Evolutionary conservation across 73 alveolate genomes (phyloP), one percentile per base, ranked within the genome.

Genomic region (Paramecium sexaurelia): DNA sequence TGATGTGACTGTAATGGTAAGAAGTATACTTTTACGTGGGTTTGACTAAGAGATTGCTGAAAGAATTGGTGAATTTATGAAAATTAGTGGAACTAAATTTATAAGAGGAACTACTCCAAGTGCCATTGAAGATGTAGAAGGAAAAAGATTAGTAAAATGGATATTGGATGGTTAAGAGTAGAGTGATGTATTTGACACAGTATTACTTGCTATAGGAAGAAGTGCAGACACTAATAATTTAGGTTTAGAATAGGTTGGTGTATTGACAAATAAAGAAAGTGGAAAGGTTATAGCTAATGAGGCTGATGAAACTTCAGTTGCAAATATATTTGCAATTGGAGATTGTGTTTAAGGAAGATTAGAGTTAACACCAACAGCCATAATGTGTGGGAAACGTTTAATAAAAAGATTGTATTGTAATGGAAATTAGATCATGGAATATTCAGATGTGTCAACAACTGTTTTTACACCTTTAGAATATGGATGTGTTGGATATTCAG

Each of bases 311-410:
- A 97, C 99, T 13, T 95, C 95, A 51, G 95, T 98, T 17, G 96
- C 95, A 15, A 84, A 97, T 75, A 98, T 98, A 78, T 98, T 85
- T 89, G 99, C 99, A 36, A 96, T 98, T 73, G 99, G 99, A 24
- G 99, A 98, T 92, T 98, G 95, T 24, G 89, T 96, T 6, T 94
- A 97, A 43, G 99, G 99, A 55, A 92, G 96, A 68, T 97, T 98
- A 20, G 99, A 98, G 89, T 94, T 98, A n/a, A 98, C 99, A 4
- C 99, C 99, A 8, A 98, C 98, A 7, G 99, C 99, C 8, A 98
- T 98, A 32, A 98, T 93, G 93, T 99, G 99, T 26, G 99, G 99
- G 22, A 95, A 92, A 90, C 94, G 95, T 8, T 93, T 98, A 67
- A 96, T 98, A 39, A 89, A 93, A 35, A 98, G 99, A 91, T 94